Evolutionary conservation across 2,329 filamentous ascomycete genomes (phyloP), one percentile per base, ranked within the genome.

Genomic region (Cercospora sp.): DNA sequence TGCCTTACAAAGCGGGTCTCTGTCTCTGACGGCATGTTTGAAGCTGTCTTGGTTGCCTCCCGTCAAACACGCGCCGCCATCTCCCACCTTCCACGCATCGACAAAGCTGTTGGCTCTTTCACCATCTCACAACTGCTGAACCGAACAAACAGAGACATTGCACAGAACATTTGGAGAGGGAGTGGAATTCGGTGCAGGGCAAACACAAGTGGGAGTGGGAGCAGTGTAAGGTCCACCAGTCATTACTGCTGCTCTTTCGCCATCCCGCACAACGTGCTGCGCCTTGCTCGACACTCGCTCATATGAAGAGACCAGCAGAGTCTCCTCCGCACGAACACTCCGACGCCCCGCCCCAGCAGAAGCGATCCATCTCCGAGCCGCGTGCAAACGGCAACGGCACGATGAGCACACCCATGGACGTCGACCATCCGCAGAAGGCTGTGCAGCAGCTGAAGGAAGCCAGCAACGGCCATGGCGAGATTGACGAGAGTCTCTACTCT

Each of bases 401-500:
- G 75, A 86, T 84, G 71, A 65, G 42, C 57, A 66, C 60, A 31
- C 58, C 66, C 48, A 89, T 89, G 87, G 85, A 89, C 76, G 82
- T 89, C 75, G 87, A 89, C 76, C 84, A 82, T 73, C 84, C 85
- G 71, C 81, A 84, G 71, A 83, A 85, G 73, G 85, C 85, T 60
- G 83, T 85, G 68, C 85, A 88, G 79, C 83, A 86, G 81, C 84
- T 88, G 74, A 88, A 88, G 75, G 78, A 82, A 67, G 78, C 78
- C 68, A 66, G 65, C 51, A 67, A 68, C 51, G 67, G 69, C 60
- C 83, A 86, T 74, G 87, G 86, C 73, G 88, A 89, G 74, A 90
- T 90, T 74, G 88, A 90, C 74, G 88, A 90, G 79, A 89, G 87
- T 48, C 80, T 90, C 65, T 90, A 90, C 82, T 89, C 87, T 78